Conservation (phyloP, 306 rosid genomes). For the Arachis hypogaea region DNA sequence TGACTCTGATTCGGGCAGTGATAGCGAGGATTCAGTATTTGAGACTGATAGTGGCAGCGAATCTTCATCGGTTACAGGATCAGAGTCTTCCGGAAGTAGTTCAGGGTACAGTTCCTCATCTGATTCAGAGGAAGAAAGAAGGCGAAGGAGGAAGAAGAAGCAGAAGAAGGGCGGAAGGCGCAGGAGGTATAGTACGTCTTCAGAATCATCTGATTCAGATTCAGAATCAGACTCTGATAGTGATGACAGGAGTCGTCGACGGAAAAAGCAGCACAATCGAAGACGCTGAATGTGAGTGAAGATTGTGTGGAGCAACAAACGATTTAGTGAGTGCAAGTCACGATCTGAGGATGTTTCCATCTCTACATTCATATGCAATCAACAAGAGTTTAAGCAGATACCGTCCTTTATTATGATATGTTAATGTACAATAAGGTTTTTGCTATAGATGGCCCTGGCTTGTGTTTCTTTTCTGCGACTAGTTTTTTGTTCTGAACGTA, state of each 20-base stretch:
- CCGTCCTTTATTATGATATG: conserved; percentile 29
- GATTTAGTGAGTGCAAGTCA: conserved; percentile 8
- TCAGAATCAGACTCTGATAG: conserved; percentile 72
- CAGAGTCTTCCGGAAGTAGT: conserved; percentile 82
- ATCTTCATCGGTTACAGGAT: conserved; percentile 76
- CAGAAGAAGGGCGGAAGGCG: conserved; percentile 62
- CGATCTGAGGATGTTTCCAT: conserved; percentile 3
- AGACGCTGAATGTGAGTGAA: conserved; percentile 47
- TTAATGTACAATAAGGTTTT: conserved; percentile 40
- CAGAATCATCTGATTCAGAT: conserved; percentile 83
- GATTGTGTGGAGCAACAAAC: conserved; percentile 23
- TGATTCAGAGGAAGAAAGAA: conserved; percentile 84
- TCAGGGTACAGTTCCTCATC: conserved; percentile 75
- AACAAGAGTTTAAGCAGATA: conserved; percentile 11
- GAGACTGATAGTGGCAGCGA: conserved; percentile 88
- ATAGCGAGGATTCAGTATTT: conserved; percentile 91
- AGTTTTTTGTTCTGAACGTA: conserved; percentile 26
- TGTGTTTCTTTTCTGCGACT: conserved; percentile 16
- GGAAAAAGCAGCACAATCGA: conserved; percentile 69
- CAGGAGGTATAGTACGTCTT: conserved; percentile 71
- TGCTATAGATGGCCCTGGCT: conserved; percentile 16
- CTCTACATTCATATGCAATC: neutral
- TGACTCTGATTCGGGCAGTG: conserved; percentile 65
- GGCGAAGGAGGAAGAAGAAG: conserved; percentile 69
- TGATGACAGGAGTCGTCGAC: conserved; percentile 70